Evolutionary conservation across 495 filamentous ascomycete genomes (phyloP), one percentile per base, ranked within the genome.

Genomic region (Cercophora samala): DNA sequence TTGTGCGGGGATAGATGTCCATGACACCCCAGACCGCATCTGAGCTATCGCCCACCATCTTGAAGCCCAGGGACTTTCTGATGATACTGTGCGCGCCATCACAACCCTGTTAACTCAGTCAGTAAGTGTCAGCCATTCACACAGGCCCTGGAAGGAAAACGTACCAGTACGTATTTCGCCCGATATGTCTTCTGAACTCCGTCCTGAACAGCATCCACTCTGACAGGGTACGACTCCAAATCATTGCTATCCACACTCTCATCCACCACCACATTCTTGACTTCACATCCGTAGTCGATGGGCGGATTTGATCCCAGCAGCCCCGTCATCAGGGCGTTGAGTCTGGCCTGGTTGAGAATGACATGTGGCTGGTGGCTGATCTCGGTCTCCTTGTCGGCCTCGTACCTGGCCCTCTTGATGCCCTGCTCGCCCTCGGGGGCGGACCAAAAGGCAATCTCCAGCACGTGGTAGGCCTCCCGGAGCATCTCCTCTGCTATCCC

Each of bases 11-110:
- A 37, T 90, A 85, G 66, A 91, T 82, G 67, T 97, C 93, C 87
- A 95, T 90, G 17, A 96, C 92, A 66, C 93, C 92, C 83, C 83
- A 81, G 52, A 80, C 74, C 32, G 88, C 82, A 74, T 94, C 90
- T 37, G 81, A 88, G 70, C 82, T 88, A 72, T 96, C 91, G 19
- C 91, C 92, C 3, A 89, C 69, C 87, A 96, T 89, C 52, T 82
- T 81, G 73, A 85, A 87, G 3, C 89, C 89, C 22, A 96, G 84
- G 0, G 85, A 83, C 68, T 82, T 85, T 52, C 92, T 85, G 23
- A 93, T 81, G 42, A 77, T 76, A 72, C 88, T 91, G 73, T 93
- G 89, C 32, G 92, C 90, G 15, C 92, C 92, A 77, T 96, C 92
- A 69, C 90, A 91, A 8, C 86, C 91, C 85, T 90, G 51, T 56